Percentiles rank a stretch among this genome's conserved stretches.
Evolutionary conservation across 257 asterid species (phyloP).

Genomic region (Voacanga thouarsii): DNA sequence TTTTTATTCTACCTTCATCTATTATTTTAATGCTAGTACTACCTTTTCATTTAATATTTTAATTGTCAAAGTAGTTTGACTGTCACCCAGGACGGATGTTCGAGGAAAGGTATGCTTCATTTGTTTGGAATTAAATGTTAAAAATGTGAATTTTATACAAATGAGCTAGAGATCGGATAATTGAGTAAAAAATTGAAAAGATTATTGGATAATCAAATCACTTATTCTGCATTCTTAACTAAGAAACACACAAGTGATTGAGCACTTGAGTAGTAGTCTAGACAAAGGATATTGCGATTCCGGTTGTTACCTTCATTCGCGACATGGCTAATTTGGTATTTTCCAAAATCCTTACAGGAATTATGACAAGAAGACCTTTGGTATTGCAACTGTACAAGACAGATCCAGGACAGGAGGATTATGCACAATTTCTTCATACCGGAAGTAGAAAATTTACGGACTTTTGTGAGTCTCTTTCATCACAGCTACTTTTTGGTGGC

Average conservation of each 20-base stretch:
- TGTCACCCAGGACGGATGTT: too few species aligned
- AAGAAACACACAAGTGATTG: too few species aligned
- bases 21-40: not conserved
- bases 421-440: constrained; percentile 41
- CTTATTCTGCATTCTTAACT: too few species aligned
- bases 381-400: constrained; percentile 39
- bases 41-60: not conserved
- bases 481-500: not conserved
- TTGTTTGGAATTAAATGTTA: too few species aligned
- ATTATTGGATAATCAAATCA: not conserved
- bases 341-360: constrained; percentile 24
- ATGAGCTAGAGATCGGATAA: not conserved
- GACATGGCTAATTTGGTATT: not conserved
- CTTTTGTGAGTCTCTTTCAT: constrained; percentile 28
- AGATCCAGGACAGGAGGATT: constrained; percentile 34
- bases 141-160: too few species aligned
- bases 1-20: not conserved
- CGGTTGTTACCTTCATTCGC: not conserved
- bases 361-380: constrained; percentile 50
- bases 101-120: too few species aligned
- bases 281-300: not conserved
- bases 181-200: not conserved
- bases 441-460: constrained; percentile 34
- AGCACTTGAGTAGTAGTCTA: not conserved
- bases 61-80: not conserved